phyloP scores from a whole-genome alignment of 75 land plant species.

The Sequoiadendron giganteum region DNA sequence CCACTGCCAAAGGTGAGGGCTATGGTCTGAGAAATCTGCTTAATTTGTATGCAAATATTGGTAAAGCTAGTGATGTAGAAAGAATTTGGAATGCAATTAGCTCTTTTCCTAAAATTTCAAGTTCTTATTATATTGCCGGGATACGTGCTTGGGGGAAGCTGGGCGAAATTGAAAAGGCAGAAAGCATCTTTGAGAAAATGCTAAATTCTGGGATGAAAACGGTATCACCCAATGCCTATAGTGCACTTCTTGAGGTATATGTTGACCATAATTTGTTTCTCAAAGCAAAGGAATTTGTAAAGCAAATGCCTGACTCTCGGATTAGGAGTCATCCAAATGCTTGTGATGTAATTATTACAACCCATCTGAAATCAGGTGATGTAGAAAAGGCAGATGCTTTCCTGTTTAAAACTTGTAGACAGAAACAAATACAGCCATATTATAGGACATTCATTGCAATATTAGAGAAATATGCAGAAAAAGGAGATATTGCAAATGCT shows the following conservation, averaged over 20 bases:
- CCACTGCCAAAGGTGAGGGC: constrained; percentile 24
- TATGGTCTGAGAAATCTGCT: constrained; percentile 31
- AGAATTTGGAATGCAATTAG: constrained; percentile 51
- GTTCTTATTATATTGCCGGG: constrained; percentile 31
- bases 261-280: constrained; percentile 31
- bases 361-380: constrained; percentile 45
- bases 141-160: constrained; percentile 65
- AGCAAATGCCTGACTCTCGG: constrained; percentile 30
- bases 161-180: constrained; percentile 61
- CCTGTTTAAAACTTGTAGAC: constrained; percentile 29
- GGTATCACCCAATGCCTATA: constrained; percentile 19
- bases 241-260: constrained; percentile 40
- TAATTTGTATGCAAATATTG: constrained; percentile 56
- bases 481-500: constrained; percentile 61
- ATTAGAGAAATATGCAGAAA: constrained; percentile 45
- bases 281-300: constrained; percentile 48
- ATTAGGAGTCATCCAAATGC: constrained; percentile 19
- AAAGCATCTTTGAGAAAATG: constrained; percentile 37
- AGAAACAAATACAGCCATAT: constrained; percentile 33
- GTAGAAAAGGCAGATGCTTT: constrained; percentile 54
- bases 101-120: constrained; percentile 20
- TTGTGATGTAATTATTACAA: constrained; percentile 43
- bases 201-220: constrained; percentile 24
- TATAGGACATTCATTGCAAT: constrained; percentile 30
- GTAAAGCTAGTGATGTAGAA: constrained; percentile 47